Conservation (phyloP, 2,329 filamentous ascomycete genomes). For the Alternaria conjuncta region DNA sequence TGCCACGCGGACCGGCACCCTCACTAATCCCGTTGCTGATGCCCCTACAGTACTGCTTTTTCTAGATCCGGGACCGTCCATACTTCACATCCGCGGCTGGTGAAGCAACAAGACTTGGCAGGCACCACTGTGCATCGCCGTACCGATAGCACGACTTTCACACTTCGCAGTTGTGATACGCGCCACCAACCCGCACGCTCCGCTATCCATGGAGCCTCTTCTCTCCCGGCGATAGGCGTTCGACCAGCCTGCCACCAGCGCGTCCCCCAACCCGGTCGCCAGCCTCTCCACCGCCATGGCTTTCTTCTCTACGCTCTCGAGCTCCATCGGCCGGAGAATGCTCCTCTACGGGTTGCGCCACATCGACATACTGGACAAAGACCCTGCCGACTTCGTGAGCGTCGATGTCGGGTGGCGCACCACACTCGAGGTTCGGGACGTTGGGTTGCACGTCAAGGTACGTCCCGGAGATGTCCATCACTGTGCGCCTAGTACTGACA, state of each 20-base stretch:
- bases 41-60: not conserved
- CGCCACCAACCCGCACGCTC: constrained; percentile 8
- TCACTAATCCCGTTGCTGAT: constrained; percentile 8
- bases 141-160: not conserved
- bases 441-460: constrained; percentile 80
- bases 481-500: constrained; percentile 19
- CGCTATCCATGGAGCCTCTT: constrained; percentile 37
- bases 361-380: constrained; percentile 85
- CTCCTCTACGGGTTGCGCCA: constrained; percentile 84
- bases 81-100: not conserved
- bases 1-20: not conserved
- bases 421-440: constrained; percentile 84
- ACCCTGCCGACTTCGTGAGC: constrained; percentile 85
- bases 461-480: constrained; percentile 25
- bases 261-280: constrained; percentile 13
- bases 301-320: constrained; percentile 68
- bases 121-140: constrained; percentile 10
- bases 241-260: constrained; percentile 27
- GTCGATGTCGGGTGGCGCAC: constrained; percentile 82
- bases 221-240: constrained; percentile 37
- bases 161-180: constrained; percentile 3
- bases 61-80: not conserved
- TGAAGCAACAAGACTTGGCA: constrained; percentile 7
- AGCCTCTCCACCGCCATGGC: constrained; percentile 62
- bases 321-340: constrained; percentile 83